Evolutionary conservation across 1,284 basidiomycete species (phyloP).

Genomic region (Sphaerobolus stellatus): DNA sequence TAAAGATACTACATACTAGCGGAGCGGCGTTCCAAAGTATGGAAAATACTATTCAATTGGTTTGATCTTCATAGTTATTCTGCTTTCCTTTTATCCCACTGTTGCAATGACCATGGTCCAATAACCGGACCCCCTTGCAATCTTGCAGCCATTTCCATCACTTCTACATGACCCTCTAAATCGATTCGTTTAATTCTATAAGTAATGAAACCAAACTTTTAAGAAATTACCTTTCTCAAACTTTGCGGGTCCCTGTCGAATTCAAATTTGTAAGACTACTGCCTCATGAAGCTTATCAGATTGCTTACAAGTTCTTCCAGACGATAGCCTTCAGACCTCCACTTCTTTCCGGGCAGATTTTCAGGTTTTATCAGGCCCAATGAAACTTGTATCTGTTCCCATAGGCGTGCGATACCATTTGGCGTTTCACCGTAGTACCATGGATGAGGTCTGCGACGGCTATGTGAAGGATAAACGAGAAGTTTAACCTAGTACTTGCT

Average conservation of each 20-base stretch:
- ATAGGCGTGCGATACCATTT: slow-evolving; percentile 17
- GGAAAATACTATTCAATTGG: too few relatives aligned
- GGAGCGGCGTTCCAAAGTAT: too few relatives aligned
- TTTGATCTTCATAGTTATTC: too few relatives aligned
- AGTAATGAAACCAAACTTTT: not conserved
- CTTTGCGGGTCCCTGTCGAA: not conserved
- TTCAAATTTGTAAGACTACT: not conserved
- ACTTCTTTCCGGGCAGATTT: slow-evolving; percentile 38
- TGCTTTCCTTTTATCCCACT: too few relatives aligned
- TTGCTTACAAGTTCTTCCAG: slow-evolving; percentile 40
- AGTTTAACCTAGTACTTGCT: not conserved
- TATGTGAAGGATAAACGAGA: slow-evolving; percentile 12
- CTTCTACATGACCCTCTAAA: slow-evolving; percentile 1
- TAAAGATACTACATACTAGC: too few relatives aligned
- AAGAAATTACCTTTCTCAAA: not conserved
- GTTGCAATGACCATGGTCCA: too few relatives aligned
- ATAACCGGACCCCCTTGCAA: slow-evolving; percentile 4
- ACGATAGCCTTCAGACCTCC: slow-evolving; percentile 39
- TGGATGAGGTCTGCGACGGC: slow-evolving; percentile 36
- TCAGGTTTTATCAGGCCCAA: slow-evolving; percentile 30
- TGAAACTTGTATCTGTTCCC: slow-evolving; percentile 26
- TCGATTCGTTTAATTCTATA: not conserved
- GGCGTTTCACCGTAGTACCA: slow-evolving; percentile 44
- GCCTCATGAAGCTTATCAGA: not conserved
- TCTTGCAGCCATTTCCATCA: slow-evolving; percentile 5